Evolutionary conservation across 1,284 basidiomycete genomes (phyloP).

Genomic region (Exobasidium cylindrosporum): DNA sequence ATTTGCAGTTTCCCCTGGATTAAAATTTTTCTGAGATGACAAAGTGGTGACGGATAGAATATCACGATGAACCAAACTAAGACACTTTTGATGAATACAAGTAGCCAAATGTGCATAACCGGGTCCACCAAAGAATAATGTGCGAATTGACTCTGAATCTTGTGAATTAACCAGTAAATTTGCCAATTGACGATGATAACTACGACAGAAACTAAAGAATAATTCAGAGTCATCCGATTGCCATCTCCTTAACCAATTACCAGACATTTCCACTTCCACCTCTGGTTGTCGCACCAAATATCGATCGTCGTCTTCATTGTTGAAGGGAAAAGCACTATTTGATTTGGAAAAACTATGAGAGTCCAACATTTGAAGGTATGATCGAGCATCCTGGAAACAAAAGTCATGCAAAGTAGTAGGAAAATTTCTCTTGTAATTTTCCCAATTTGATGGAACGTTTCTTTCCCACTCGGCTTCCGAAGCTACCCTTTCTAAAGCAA

Average conservation of each 20-base stretch:
- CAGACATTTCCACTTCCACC: slow-evolving; percentile 51
- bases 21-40: slow-evolving; percentile 52
- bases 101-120: slow-evolving; percentile 49
- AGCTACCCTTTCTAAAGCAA: slow-evolving; percentile 44
- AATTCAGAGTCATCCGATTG: slow-evolving; percentile 53
- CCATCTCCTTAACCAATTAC: slow-evolving; percentile 52
- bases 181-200: slow-evolving; percentile 48
- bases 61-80: slow-evolving; percentile 46
- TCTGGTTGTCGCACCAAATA: slow-evolving; percentile 44
- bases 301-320: slow-evolving; percentile 32
- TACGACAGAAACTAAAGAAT: slow-evolving; percentile 51
- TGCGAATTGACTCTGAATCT: slow-evolving; percentile 19
- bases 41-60: slow-evolving; percentile 51
- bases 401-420: slow-evolving; percentile 35
- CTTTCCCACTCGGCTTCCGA: slow-evolving; percentile 40
- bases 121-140: slow-evolving; percentile 42
- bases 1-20: slow-evolving; percentile 50
- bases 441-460: slow-evolving; percentile 28
- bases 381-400: slow-evolving; percentile 44
- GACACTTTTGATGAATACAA: slow-evolving; percentile 49
- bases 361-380: slow-evolving; percentile 47
- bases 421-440: slow-evolving; percentile 30
- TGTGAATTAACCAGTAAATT: slow-evolving; percentile 21
- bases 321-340: neutral
- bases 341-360: neutral